Base-by-base conservation (phyloP, 495 filamentous ascomycete genomes). In the Penicillium fimorum region DNA sequence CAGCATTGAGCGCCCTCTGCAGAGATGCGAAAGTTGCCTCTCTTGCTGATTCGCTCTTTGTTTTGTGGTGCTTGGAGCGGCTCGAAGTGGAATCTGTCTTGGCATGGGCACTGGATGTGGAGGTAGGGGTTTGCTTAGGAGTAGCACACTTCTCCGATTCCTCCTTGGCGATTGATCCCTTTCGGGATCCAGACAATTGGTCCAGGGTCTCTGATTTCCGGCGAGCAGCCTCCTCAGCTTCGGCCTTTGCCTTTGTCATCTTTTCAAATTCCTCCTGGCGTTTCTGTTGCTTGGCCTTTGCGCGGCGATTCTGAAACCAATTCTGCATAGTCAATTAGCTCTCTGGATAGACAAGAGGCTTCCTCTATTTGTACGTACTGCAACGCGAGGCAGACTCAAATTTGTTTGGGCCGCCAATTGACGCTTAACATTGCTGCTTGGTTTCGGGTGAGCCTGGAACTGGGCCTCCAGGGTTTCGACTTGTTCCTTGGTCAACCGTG, bases 231-330 rank as follows among this genome's bases (percentile, higher is more conserved):
- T 76, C 74, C 54, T 77, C 72, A 8, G 74, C 70, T 54, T 77
- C 70, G 9, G 71, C 71, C 64, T 83, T 80, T 53, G 80, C 80
- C 55, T 79, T 78, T 61, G 84, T 82, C 67, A 82, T 74, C 47
- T 72, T 72, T 64, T 77, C 76, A 70, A 67, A 85, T 64, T 90
- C 86, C 65, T 86, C 82, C 65, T 87, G 85, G 66, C 85, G 82
- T 65, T 78, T 85, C 65, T 90, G 83, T 60, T 90, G 85, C 75
- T 91, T 92, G 30, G 87, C 87, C 67, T 92, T 91, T 52, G 88
- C 89, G 38, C 90, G 85, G 49, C 90, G 81, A 68, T 94, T 95
- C 68, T 95, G 90, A 70, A 93, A 96, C 91, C 91, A 94, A 62
- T 93, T 93, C 91, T 94, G 53, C 35, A 48, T 18, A 44, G 1